Base-by-base conservation (phyloP, 306 rosid genomes). In the Dalbergia cochinchinensis region DNA sequence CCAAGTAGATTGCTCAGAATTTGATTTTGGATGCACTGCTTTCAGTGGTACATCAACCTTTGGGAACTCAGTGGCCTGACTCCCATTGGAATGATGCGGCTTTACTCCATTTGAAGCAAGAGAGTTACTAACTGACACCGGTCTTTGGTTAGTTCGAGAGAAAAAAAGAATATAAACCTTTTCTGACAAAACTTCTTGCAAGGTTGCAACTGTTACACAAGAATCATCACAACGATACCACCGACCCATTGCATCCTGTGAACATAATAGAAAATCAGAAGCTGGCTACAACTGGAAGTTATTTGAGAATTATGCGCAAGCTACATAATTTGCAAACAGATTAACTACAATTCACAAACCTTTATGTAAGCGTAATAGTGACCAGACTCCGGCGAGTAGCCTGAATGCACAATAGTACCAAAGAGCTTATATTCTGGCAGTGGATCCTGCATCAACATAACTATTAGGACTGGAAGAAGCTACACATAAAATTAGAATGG, bases 171-270 rank as follows among this genome's bases (percentile, higher is more conserved):
- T 86, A 83, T 96, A 96, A 86, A 88, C 99, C 80, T 93, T 96
- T 77, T 96, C 99, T 42, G 98, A 90, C 87, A 96, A 87, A 76
- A 96, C 98, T 81, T 89, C 90, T 82, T 88, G 93, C 88, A 96
- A 78, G 41, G 89, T 85, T 68, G 99, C 92, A 87, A 87, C 85
- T 6, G 97, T 82, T 74, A 96, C 98, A 51, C 60, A 82, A 19
- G 98, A 90, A 88, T 96, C 99, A 16, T 96, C 86, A 87, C 99
- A 93, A 85, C 99, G 87, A 86, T 90, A 96, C 99, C 99, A 96
- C 78, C 86, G 86, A 77, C 90, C 94, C 81, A 84, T 85, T 48
- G 97, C 98, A 87, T 96, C 99, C 99, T 96, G 89, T 37, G 62
- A 37, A 83, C 35, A 71, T 34, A 84, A 69, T 20, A 78, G 54